Base-by-base conservation (phyloP, 2,329 filamentous ascomycete genomes). In the Pseudonectria foliicola region DNA sequence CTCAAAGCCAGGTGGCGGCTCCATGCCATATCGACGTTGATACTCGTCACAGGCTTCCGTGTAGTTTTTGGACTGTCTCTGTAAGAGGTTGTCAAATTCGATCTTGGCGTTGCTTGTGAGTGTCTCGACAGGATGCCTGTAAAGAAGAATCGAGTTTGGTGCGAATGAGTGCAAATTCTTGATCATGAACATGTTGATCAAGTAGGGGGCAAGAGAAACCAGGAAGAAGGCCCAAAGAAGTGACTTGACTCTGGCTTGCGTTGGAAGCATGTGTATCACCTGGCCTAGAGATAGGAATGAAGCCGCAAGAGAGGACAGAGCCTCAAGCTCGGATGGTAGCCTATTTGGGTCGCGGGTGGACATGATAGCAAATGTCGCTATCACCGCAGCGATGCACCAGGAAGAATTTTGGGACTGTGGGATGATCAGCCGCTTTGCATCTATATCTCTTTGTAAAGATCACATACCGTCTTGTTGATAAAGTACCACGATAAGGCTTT, bases 1-100 rank as follows among this genome's bases (percentile, higher is more conserved):
- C 2, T 64, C 49, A 21, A 73, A 73, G 0, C 71, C 70, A 0
- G 54, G 50, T 0, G 70, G 71, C 0, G 69, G 70, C 1, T 63
- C 54, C 2, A 60, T 45, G 0, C 39, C 42, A 36, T 73, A 71
- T 13, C 68, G 57, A 2, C 58, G 57, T 7, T 42, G 53, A 34
- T 74, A 75, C 40, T 71, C 66, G 1, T 31, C 33, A 0, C 46
- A 33, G 0, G 66, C 69, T 1, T 49, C 56, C 2, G 43, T 14
- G n/a, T 56, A 59, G 1, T 40, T 62, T 10, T 37, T 46, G 0
- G 68, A 70, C 33, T 71, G 68, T 1, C 50, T 50, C 13, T 43
- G 24, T 0, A 64, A 10, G 3, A 64, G 18, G 2, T 7, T 14
- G 0, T 58, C 38, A 15, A 70, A 68, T 0, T 48, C 29, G 0